phyloP scores from a whole-genome alignment of 257 asterid genomes.

The Oldenlandia corymbosa region DNA sequence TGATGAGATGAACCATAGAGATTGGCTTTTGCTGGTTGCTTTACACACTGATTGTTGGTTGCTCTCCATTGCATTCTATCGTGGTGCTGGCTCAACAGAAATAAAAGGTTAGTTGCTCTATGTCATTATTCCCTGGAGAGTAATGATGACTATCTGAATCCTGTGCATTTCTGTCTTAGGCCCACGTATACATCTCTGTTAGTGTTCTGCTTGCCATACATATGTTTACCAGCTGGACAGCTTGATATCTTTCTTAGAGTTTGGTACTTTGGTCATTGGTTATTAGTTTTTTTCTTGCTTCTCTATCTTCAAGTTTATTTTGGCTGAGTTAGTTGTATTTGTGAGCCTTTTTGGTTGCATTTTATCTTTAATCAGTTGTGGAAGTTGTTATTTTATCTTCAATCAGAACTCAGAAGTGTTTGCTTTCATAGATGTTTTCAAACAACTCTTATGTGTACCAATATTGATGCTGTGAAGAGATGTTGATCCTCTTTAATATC shows the following conservation, averaged over 20 bases:
- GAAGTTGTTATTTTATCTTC: too few species aligned
- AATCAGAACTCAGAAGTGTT: background rate
- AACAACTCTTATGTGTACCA: too few species aligned
- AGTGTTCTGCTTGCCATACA: too few species aligned
- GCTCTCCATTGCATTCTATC: conserved; percentile 86
- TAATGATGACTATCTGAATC: background rate
- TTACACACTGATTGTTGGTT: conserved; percentile 96
- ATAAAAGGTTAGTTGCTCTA: conserved; percentile 52
- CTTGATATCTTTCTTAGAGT: background rate
- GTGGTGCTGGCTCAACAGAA: conserved; percentile 83
- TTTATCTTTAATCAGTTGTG: too few species aligned
- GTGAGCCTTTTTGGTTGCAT: background rate
- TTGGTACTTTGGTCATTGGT: background rate
- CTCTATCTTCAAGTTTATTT: background rate
- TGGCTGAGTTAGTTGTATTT: background rate
- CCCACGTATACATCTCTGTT: background rate
- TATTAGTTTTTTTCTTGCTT: background rate
- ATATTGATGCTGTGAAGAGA: background rate
- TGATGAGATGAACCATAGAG: conserved; percentile 85
- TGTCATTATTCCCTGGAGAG: background rate
- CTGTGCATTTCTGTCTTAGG: background rate
- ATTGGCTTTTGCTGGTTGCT: conserved; percentile 89
- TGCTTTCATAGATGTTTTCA: too few species aligned
- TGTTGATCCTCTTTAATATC: background rate
- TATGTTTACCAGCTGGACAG: background rate